Conservation (phyloP, 352 stramenopile genomes). For the Globisporangium spiculum region DNA sequence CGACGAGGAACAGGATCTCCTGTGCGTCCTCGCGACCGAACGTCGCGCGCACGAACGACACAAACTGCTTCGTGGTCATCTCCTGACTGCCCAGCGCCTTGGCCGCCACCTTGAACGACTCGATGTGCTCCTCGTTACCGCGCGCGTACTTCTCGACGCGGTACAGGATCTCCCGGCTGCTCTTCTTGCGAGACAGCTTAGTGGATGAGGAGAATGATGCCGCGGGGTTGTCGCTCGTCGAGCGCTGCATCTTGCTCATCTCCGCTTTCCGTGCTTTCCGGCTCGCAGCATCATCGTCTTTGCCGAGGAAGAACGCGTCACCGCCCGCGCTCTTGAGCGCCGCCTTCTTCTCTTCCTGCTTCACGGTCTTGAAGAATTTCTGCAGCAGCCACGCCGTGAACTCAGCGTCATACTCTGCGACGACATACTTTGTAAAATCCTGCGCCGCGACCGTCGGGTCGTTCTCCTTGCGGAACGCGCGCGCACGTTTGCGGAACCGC, state of each 20-base stretch:
- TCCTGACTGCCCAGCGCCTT: constrained; percentile 70
- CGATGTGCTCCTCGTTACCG: constrained; percentile 43
- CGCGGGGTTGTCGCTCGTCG: constrained; percentile 18
- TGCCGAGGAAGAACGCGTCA: constrained; percentile 9
- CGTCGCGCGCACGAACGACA: constrained; percentile 50
- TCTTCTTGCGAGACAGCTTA: constrained; percentile 51
- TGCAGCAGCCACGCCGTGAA: constrained; percentile 57
- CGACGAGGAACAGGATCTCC: constrained; percentile 61
- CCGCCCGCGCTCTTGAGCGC: constrained; percentile 35
- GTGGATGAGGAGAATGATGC: constrained; percentile 11
- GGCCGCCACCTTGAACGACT: constrained; percentile 64
- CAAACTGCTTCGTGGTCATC: constrained; percentile 63
- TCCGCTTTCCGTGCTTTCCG: constrained; percentile 45
- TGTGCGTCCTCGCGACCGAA: constrained; percentile 55
- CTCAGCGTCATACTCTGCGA: constrained; percentile 49
- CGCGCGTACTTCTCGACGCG: constrained; percentile 53
- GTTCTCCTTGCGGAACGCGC: constrained; percentile 68
- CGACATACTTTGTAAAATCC: constrained; percentile 51
- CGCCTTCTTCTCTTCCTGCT: constrained; percentile 52
- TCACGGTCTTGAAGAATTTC: constrained; percentile 49
- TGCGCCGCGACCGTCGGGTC: constrained; percentile 43
- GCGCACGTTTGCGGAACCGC: constrained; percentile 66
- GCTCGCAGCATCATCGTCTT: constrained; percentile 19
- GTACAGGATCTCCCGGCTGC: constrained; percentile 65
- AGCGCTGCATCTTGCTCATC: constrained; percentile 31